These are phyloP conservation scores for Sporisorium iseilematis-ciliati DNA, from an alignment of 1,284 basidiomycete genomes.

Conservation along the genomic window DNA sequence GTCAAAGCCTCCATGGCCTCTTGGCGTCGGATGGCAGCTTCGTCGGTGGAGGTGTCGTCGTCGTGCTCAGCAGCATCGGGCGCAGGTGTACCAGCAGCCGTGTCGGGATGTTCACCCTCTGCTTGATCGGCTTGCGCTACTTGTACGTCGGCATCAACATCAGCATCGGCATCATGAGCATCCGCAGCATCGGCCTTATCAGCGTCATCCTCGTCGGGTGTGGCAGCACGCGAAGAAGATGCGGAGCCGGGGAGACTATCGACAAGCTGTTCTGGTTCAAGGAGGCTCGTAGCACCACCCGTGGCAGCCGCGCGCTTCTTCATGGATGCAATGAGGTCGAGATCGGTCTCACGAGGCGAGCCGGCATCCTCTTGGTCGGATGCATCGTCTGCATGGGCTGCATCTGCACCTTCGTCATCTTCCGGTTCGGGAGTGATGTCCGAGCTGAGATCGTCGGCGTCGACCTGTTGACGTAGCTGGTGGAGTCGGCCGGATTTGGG, in stretches of 20 bases:
- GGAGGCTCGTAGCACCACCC: constrained; percentile 58
- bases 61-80: constrained; percentile 51
- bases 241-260: constrained; percentile 56
- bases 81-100: constrained; percentile 48
- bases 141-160: constrained; percentile 24
- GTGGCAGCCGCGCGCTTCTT: constrained; percentile 64
- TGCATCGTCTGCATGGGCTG: constrained; percentile 24
- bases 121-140: constrained; percentile 22
- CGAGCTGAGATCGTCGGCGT: constrained; percentile 48
- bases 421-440: constrained; percentile 55
- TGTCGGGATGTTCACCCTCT: constrained; percentile 41
- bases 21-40: constrained; percentile 66
- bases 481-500: constrained; percentile 35
- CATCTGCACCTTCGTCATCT: constrained; percentile 26
- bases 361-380: constrained; percentile 47
- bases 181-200: constrained; percentile 26
- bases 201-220: constrained; percentile 46
- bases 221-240: constrained; percentile 53
- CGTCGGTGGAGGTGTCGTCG: constrained; percentile 59
- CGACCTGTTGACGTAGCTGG: constrained; percentile 32
- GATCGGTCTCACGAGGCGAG: constrained; percentile 39
- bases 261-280: constrained; percentile 51
- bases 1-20: constrained; percentile 74
- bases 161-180: constrained; percentile 4
- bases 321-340: constrained; percentile 53